Evolutionary conservation across 805 yeast species (phyloP).

Genomic region (Metschnikowia vanudenii): DNA sequence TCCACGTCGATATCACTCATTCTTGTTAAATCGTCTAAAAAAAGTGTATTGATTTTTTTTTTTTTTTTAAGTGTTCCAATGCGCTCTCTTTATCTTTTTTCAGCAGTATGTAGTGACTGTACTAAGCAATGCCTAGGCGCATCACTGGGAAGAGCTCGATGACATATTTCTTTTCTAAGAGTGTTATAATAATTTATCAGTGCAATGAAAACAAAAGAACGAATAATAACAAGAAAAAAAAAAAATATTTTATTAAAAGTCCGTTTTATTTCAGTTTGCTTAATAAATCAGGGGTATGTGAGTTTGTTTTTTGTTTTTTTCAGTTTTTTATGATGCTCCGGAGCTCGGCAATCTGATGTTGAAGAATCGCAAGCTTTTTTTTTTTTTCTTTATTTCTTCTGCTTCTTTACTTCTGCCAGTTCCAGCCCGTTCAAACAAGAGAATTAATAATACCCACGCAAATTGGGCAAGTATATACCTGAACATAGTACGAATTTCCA

Average conservation of each 20-base stretch:
- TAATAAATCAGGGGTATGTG: no score
- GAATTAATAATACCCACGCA: no score
- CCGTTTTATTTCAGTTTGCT: no score
- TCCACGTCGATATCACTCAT: constrained; percentile 42
- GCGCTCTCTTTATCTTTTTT: constrained; percentile 14
- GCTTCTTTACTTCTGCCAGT: no score
- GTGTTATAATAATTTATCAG: no score
- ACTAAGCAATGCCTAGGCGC: constrained; percentile 6
- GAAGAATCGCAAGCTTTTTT: not conserved
- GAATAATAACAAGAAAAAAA: not conserved
- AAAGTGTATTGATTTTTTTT: not conserved
- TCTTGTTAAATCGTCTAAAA: not conserved
- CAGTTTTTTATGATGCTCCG: not conserved
- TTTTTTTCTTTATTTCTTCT: no score
- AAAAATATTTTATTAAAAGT: not conserved
- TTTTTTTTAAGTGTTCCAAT: not conserved
- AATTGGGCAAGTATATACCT: no score
- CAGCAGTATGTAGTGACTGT: constrained; percentile 8
- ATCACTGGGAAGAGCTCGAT: constrained; percentile 8
- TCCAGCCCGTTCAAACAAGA: no score
- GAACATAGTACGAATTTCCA: no score
- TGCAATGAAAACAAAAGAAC: not conserved
- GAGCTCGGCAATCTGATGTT: not conserved
- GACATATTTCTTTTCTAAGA: not conserved
- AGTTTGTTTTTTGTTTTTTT: not conserved